Percentiles rank a stretch among this genome's conserved stretches.
These are phyloP conservation scores for Kalaharituber pfeilii DNA, from an alignment of 2,329 filamentous ascomycete species.

Conservation along the genomic window DNA sequence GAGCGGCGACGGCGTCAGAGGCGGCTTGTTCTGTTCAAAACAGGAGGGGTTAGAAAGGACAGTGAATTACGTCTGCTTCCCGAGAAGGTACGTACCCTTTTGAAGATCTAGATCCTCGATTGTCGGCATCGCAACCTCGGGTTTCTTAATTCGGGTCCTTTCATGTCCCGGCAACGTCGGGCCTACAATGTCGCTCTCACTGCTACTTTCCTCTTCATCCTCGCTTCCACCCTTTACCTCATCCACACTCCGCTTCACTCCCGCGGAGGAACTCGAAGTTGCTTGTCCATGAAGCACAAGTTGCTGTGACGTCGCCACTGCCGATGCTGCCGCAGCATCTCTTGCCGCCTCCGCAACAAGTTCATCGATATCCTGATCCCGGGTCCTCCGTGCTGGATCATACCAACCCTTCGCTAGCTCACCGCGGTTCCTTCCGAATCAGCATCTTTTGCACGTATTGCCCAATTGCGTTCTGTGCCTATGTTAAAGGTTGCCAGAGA, in stretches of 20 bases:
- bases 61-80: constrained; percentile 21
- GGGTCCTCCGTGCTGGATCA: constrained; percentile 47
- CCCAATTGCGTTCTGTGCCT: neutral
- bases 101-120: constrained; percentile 53
- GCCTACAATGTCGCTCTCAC: constrained; percentile 44
- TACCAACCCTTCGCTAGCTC: constrained; percentile 89
- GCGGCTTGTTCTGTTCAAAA: constrained; percentile 30
- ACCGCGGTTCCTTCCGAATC: constrained; percentile 54
- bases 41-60: constrained; percentile 19
- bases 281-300: neutral
- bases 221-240: constrained; percentile 17
- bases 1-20: constrained; percentile 33
- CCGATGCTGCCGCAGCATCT: neutral
- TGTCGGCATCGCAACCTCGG: constrained; percentile 49
- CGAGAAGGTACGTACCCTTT: constrained; percentile 13
- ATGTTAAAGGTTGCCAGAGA: neutral
- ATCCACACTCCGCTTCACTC: constrained; percentile 12
- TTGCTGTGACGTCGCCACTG: neutral
- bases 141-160: constrained; percentile 19
- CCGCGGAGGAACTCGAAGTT: too few species aligned
- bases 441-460: constrained; percentile 25
- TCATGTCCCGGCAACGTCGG: constrained; percentile 24
- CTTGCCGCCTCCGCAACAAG: constrained; percentile 18
- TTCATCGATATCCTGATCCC: constrained; percentile 18
- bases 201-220: constrained; percentile 7